These are phyloP conservation scores for Verticillium nubilum DNA, from an alignment of 2,329 filamentous ascomycete species.

Conservation along the genomic window DNA sequence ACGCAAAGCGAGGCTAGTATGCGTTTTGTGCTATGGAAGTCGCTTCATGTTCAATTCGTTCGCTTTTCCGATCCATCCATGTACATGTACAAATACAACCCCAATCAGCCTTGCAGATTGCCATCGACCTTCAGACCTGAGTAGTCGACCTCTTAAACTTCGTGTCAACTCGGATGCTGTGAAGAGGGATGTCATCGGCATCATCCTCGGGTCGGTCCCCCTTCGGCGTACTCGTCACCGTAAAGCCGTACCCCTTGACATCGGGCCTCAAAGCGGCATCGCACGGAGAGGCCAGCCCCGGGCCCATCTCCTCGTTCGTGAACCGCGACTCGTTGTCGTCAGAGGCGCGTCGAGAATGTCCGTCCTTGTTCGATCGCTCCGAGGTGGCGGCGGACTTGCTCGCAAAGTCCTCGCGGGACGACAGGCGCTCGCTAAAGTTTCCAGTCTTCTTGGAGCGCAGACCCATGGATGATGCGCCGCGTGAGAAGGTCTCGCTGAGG, in stretches of 20 bases:
- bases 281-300: neutral
- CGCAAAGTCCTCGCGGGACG: constrained; percentile 4
- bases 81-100: neutral
- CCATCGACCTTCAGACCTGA: neutral
- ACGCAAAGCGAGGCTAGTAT: too few relatives aligned
- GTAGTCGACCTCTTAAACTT: constrained; percentile 24
- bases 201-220: constrained; percentile 18
- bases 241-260: constrained; percentile 22
- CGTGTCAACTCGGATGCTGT: constrained; percentile 30
- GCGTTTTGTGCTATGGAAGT: too few relatives aligned
- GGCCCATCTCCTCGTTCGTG: constrained; percentile 1
- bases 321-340: constrained; percentile 23
- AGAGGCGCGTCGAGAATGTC: constrained; percentile 24
- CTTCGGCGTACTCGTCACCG: constrained; percentile 23
- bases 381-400: constrained; percentile 4
- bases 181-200: constrained; percentile 31
- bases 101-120: neutral
- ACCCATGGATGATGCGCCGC: constrained; percentile 11
- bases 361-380: constrained; percentile 8
- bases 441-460: constrained; percentile 17
- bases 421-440: constrained; percentile 11
- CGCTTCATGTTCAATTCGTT: neutral
- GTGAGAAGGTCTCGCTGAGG: constrained; percentile 24
- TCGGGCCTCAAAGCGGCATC: constrained; percentile 25
- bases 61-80: neutral